Evolutionary conservation across 257 asterid genomes (phyloP).

Genomic region (Solanum pinnatisectum): DNA sequence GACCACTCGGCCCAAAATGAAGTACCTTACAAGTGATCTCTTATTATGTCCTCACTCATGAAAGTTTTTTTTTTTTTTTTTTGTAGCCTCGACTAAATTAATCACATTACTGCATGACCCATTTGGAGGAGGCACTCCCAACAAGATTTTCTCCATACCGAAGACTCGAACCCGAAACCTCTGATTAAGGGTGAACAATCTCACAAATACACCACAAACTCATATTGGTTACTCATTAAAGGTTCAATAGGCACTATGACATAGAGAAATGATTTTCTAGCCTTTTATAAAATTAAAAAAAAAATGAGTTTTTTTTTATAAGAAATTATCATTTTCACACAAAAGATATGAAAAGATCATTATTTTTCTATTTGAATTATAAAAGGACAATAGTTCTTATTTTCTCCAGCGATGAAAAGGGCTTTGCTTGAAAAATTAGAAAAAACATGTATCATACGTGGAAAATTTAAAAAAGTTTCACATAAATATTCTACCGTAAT

Average conservation of each 20-base stretch:
- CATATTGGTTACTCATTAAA: too few relatives aligned
- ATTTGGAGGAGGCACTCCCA: not conserved
- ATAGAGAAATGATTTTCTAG: not conserved
- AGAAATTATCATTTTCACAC: too few relatives aligned
- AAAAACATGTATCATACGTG: not conserved
- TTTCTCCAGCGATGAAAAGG: not conserved
- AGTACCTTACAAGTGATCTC: not conserved
- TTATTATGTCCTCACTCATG: not conserved
- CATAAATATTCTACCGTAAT: not conserved
- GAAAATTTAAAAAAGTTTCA: not conserved
- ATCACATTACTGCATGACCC: too few relatives aligned
- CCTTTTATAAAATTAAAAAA: too few relatives aligned
- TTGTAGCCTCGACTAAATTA: fast-evolving
- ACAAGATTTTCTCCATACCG: fast-evolving
- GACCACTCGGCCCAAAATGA: not conserved
- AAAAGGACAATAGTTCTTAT: too few relatives aligned
- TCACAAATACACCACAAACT: too few relatives aligned
- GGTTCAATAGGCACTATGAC: too few relatives aligned
- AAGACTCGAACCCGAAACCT: fast-evolving
- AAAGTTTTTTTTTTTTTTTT: too few relatives aligned
- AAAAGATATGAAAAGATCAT: too few relatives aligned
- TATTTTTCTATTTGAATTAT: too few relatives aligned
- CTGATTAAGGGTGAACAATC: fast-evolving
- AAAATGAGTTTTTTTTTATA: too few relatives aligned
- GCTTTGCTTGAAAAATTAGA: not conserved